These are phyloP conservation scores for Aurantiochytrium sp. DNA, from an alignment of 108 stramenopile species.

Conservation along the genomic window DNA sequence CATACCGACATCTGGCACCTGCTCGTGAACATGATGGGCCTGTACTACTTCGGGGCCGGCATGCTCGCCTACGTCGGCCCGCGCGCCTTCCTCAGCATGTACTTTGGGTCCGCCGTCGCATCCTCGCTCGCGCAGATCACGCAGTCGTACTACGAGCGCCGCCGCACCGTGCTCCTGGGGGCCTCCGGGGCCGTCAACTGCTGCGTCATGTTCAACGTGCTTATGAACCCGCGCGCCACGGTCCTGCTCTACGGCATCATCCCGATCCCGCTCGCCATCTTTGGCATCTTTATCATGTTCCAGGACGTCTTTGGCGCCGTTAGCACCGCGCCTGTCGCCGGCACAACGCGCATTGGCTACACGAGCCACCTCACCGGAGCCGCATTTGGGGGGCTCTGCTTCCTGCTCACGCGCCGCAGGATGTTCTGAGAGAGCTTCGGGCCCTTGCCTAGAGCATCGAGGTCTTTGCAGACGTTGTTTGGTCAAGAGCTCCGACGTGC, in stretches of 20 bases:
- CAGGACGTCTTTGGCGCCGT: neutral
- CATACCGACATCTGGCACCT: slow-evolving; percentile 20
- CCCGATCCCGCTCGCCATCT: neutral
- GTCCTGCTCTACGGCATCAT: neutral
- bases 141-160: neutral
- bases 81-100: neutral
- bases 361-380: neutral
- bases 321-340: neutral
- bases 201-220: neutral
- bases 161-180: neutral
- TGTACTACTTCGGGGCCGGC: slow-evolving; percentile 25
- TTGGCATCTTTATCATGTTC: slow-evolving; percentile 13
- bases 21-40: slow-evolving; percentile 28
- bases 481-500: no score
- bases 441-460: no score
- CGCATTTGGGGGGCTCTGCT: neutral
- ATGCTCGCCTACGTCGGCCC: neutral
- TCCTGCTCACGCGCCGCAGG: neutral
- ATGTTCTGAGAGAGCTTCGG: neutral
- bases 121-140: neutral
- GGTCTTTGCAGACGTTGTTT: no score
- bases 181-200: slow-evolving; percentile 32
- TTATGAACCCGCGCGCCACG: neutral
- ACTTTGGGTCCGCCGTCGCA: neutral
- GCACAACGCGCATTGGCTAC: neutral